Evolutionary conservation across 305 asterid genomes (phyloP).

Genomic region (Lippia alba): DNA sequence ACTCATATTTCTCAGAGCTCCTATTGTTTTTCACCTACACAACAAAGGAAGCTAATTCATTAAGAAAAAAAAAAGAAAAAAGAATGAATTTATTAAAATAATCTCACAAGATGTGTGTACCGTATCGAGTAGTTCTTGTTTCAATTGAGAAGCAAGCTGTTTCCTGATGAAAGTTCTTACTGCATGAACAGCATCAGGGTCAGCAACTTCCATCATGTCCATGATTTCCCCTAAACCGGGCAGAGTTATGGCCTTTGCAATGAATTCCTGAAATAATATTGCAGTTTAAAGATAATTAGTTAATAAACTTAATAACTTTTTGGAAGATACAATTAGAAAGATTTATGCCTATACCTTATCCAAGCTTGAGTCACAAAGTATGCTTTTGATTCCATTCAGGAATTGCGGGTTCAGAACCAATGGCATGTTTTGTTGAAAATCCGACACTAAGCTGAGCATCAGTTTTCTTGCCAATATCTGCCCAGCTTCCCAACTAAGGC

Average conservation of each 20-base stretch:
- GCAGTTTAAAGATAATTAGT: conserved; percentile 11
- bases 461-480: conserved; percentile 67
- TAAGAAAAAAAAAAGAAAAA: neutral
- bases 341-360: conserved; percentile 53
- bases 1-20: conserved; percentile 58
- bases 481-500: conserved; percentile 70
- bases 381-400: conserved; percentile 59
- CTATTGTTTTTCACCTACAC: conserved; percentile 49
- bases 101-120: conserved; percentile 33
- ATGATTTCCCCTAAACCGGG: conserved; percentile 75
- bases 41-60: conserved; percentile 16
- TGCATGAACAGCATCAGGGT: conserved; percentile 78
- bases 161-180: conserved; percentile 62
- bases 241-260: conserved; percentile 68
- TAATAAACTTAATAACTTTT: neutral
- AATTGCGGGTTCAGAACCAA: conserved; percentile 62
- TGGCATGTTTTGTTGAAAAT: conserved; percentile 60
- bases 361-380: conserved; percentile 56
- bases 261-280: conserved; percentile 57
- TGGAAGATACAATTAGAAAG: no score
- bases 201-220: conserved; percentile 81
- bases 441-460: conserved; percentile 65
- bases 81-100: neutral
- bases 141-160: conserved; percentile 65
- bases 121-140: conserved; percentile 52